A percentile compares a stretch with the other conserved stretches of the same genome.
phyloP scores from a whole-genome alignment of 805 yeast genomes.

The Wickerhamomyces sydowiorum region DNA sequence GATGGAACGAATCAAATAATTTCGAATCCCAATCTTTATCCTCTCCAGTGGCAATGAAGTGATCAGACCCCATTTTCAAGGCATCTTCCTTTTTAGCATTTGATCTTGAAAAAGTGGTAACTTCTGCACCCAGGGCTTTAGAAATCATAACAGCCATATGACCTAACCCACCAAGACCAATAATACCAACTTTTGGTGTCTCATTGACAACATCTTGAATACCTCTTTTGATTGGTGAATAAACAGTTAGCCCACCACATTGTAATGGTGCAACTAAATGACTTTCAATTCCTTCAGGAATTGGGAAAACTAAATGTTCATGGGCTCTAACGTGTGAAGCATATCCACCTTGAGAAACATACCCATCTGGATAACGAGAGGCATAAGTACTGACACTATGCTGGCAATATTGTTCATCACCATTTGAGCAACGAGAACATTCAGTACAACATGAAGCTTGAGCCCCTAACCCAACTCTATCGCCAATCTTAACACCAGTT shows the following conservation, averaged over 20 bases:
- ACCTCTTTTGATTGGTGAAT: conserved; percentile 53
- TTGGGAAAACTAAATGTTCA: conserved; percentile 56
- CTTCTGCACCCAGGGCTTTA: conserved; percentile 56
- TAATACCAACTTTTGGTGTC: conserved; percentile 41
- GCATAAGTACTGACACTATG: conserved; percentile 47
- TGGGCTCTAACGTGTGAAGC: conserved; percentile 60
- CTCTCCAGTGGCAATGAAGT: conserved; percentile 49
- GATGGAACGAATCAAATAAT: conserved; percentile 33
- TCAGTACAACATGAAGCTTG: conserved; percentile 53
- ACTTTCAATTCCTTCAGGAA: conserved; percentile 49
- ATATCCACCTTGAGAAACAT: conserved; percentile 58
- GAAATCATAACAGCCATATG: conserved; percentile 53
- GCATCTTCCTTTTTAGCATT: conserved; percentile 44
- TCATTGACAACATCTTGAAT: conserved; percentile 17
- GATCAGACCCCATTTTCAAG: conserved; percentile 44
- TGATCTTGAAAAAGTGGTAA: conserved; percentile 49
- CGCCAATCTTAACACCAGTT: conserved; percentile 49
- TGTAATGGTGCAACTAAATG: conserved; percentile 63
- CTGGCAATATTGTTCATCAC: conserved; percentile 54
- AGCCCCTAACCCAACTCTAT: conserved; percentile 81
- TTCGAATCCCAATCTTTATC: conserved; percentile 34
- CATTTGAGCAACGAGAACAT: conserved; percentile 52
- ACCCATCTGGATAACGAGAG: conserved; percentile 39
- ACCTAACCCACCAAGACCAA: conserved; percentile 55
- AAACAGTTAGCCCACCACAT: conserved; percentile 76